Percentiles rank a stretch among this genome's conserved stretches.
Evolutionary conservation across 345 rosid genomes (phyloP).

Genomic region (Limnanthes douglasii): DNA sequence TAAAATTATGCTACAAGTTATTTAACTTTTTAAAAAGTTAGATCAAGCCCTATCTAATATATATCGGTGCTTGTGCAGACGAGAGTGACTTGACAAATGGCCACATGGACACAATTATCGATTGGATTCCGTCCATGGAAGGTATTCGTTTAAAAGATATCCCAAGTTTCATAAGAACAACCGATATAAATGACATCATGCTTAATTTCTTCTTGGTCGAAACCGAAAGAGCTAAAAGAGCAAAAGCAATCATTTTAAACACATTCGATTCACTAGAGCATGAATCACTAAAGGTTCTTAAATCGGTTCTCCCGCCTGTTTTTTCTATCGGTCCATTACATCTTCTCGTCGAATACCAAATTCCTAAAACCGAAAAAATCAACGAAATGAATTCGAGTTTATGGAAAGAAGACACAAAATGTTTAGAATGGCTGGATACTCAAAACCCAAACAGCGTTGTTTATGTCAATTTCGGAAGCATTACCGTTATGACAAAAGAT

Average conservation of each 20-base stretch:
- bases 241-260: constrained; percentile 23
- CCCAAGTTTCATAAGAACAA: constrained; percentile 23
- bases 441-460: constrained; percentile 22
- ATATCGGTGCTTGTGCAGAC: too few relatives aligned
- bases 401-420: constrained; percentile 34
- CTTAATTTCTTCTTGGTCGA: constrained; percentile 10
- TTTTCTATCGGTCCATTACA: constrained; percentile 26
- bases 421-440: constrained; percentile 30
- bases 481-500: constrained; percentile 24
- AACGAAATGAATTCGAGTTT: constrained; percentile 22
- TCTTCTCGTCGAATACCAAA: constrained; percentile 8
- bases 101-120: constrained; percentile 18
- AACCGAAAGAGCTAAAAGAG: constrained; percentile 10
- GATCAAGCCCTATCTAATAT: too few relatives aligned
- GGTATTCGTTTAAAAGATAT: constrained; percentile 24
- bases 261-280: constrained; percentile 22
- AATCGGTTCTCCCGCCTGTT: constrained; percentile 14
- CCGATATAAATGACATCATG: constrained; percentile 18
- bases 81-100: constrained; percentile 15
- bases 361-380: background rate
- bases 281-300: constrained; percentile 12
- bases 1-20: background rate
- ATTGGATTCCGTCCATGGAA: constrained; percentile 36
- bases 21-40: background rate
- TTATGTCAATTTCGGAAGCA: constrained; percentile 45